phyloP scores from a whole-genome alignment of 805 yeast genomes.

The Komagataella pseudopastoris region DNA sequence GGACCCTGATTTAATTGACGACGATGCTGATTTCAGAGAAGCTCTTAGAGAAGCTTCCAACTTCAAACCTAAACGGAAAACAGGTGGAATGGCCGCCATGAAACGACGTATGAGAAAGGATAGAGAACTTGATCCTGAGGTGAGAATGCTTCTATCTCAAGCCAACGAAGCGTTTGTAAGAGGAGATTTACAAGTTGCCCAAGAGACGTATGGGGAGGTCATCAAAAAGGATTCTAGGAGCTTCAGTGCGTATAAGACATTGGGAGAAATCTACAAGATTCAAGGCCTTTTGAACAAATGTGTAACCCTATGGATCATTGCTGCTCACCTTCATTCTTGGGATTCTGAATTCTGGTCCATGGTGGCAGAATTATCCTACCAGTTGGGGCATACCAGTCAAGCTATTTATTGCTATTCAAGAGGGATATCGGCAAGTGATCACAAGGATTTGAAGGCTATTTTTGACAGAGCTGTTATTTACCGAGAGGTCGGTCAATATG shows the following conservation, averaged over 20 bases:
- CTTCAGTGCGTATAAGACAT: conserved; percentile 73
- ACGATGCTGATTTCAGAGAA: conserved; percentile 38
- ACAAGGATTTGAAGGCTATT: conserved; percentile 39
- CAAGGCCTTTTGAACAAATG: conserved; percentile 60
- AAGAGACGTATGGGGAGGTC: conserved; percentile 48
- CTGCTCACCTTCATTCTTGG: conserved; percentile 64
- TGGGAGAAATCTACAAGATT: conserved; percentile 70
- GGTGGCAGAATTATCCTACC: conserved; percentile 56
- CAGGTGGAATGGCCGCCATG: conserved; percentile 21
- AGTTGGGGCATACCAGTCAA: conserved; percentile 57
- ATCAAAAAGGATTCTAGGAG: conserved; percentile 67
- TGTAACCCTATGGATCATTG: conserved; percentile 69
- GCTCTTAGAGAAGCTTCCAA: conserved; percentile 58
- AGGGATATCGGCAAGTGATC: conserved; percentile 32
- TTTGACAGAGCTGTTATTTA: conserved; percentile 56
- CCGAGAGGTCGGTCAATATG: conserved; percentile 48
- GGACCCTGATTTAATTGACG: conserved; percentile 20
- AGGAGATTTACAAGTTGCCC: conserved; percentile 46
- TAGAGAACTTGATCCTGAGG: conserved; percentile 57
- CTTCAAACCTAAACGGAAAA: conserved; percentile 33
- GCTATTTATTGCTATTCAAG: conserved; percentile 69
- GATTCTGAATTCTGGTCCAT: conserved; percentile 70
- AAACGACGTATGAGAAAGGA: conserved; percentile 25
- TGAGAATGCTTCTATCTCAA: conserved; percentile 44
- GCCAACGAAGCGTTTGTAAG: conserved; percentile 76